Conservation (phyloP, 176 grass and related monocot species). For the Hordeum vulgare region MorexV3_pseudomolecules_assembly NC_058520.1:561242314-561242813, state of each 20-base stretch:
- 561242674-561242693: background rate
- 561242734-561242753: background rate
- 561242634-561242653: background rate
- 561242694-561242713: background rate
- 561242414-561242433: slow-evolving; percentile 79
- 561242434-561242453: slow-evolving; percentile 60
- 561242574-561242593: slow-evolving; percentile 90
- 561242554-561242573: slow-evolving; percentile 96
- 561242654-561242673: background rate
- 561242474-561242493: slow-evolving; percentile 79
- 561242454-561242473: slow-evolving; percentile 98
- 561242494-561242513: slow-evolving; percentile 71
- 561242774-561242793: background rate
- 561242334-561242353: background rate
- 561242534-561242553: slow-evolving; percentile 92
- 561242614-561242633: slow-evolving; percentile 10
- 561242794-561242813: background rate
- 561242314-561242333: background rate
- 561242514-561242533: slow-evolving; percentile 85
- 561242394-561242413: background rate
- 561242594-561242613: slow-evolving; percentile 67
- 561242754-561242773: background rate
- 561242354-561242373: background rate
- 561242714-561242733: background rate
- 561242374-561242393: background rate